phyloP scores from a whole-genome alignment of 768 basidiomycete species.

The Boletus insuetus region DNA sequence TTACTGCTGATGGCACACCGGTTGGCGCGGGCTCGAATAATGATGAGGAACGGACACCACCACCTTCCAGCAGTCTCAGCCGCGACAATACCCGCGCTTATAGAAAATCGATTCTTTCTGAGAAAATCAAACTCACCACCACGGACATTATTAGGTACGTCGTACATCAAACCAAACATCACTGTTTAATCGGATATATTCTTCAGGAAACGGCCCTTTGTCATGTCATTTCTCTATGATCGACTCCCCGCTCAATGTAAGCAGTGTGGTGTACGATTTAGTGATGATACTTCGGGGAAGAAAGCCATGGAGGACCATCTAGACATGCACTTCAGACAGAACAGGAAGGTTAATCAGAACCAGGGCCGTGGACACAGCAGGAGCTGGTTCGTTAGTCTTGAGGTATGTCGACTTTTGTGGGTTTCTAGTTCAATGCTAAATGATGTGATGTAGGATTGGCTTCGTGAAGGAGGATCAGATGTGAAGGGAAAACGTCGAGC shows the following conservation, averaged over 20 bases:
- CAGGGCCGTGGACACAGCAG: slow-evolving; percentile 83
- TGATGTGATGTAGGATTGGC: slow-evolving; percentile 72
- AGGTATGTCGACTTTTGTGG: slow-evolving; percentile 51
- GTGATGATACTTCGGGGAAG: slow-evolving; percentile 68
- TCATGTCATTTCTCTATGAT: slow-evolving; percentile 69
- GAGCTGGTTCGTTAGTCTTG: slow-evolving; percentile 82
- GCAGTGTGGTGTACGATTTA: slow-evolving; percentile 89
- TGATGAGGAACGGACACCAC: slow-evolving; percentile 27
- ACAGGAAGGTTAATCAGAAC: slow-evolving; percentile 76
- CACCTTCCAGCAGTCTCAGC: slow-evolving; percentile 35
- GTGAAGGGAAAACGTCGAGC: slow-evolving; percentile 69
- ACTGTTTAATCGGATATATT: slow-evolving; percentile 10
- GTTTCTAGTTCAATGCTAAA: slow-evolving; percentile 12
- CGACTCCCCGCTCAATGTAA: slow-evolving; percentile 82
- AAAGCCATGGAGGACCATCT: slow-evolving; percentile 82
- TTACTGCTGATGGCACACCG: slow-evolving; percentile 54
- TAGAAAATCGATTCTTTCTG: slow-evolving; percentile 54
- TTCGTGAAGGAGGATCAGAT: slow-evolving; percentile 60
- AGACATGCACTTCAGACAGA: slow-evolving; percentile 96
- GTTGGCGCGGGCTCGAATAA: slow-evolving; percentile 41
- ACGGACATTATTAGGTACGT: slow-evolving; percentile 69
- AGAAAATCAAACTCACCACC: slow-evolving; percentile 60
- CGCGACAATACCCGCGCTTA: slow-evolving; percentile 57
- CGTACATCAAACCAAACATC: slow-evolving; percentile 15
- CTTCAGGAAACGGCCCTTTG: slow-evolving; percentile 46